These are phyloP conservation scores for Vigna nakashimae DNA, from an alignment of 306 rosid species.

Conservation along the genomic window DNA sequence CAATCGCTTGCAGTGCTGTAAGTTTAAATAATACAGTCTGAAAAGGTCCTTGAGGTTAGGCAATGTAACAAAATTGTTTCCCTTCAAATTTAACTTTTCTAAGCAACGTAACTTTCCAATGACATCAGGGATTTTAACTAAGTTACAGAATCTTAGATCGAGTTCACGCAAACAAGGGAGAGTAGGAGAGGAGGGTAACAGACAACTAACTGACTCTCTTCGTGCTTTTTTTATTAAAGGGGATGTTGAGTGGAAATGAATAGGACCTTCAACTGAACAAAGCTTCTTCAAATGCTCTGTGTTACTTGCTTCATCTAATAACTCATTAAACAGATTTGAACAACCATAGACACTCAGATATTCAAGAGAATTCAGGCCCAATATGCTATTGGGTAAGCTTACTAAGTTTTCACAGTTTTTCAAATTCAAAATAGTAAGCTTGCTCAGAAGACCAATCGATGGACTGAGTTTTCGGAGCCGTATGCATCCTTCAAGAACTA, in stretches of 20 bases:
- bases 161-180: background rate
- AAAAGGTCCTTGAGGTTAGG: background rate
- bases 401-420: background rate
- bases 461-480: background rate
- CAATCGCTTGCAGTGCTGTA: background rate
- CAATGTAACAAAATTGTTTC: background rate
- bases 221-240: no score
- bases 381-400: background rate
- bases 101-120: background rate
- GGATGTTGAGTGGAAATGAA: no score
- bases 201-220: background rate
- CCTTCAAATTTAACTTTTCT: background rate
- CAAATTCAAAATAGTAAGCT: background rate
- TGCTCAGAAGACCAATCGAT: background rate
- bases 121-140: background rate
- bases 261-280: no score
- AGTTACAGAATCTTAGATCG: background rate
- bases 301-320: no score
- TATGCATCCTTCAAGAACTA: background rate
- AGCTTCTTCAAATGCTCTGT: no score
- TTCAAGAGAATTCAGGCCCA: background rate
- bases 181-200: background rate
- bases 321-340: background rate
- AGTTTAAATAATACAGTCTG: background rate
- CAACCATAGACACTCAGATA: background rate